Percentiles rank a stretch among this genome's conserved stretches.
Conservation (phyloP, 1,284 basidiomycete species). For the Leccinum pachyderme region DNA sequence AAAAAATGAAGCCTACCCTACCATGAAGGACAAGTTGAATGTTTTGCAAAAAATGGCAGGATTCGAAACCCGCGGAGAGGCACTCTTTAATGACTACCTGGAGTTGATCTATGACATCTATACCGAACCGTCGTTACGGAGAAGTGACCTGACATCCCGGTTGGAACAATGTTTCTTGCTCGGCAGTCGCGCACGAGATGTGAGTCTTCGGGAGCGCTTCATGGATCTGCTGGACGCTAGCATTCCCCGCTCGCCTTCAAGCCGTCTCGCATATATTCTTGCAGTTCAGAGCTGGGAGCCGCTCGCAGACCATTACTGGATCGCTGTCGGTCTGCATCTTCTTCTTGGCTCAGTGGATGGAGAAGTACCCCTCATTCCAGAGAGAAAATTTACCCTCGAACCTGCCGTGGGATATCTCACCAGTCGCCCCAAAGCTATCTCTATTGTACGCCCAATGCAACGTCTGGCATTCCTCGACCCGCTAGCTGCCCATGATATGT, state of each 20-base stretch:
- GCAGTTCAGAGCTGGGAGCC: constrained; percentile 97
- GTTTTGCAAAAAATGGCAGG: constrained; percentile 89
- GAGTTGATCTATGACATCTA: constrained; percentile 95
- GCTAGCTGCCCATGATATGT: constrained; percentile 77
- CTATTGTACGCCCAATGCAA: constrained; percentile 76
- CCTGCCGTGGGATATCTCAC: constrained; percentile 36
- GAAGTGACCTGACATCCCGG: constrained; percentile 92
- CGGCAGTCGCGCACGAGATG: constrained; percentile 86
- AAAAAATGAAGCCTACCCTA: constrained; percentile 81
- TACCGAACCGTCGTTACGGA: constrained; percentile 79
- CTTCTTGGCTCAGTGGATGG: constrained; percentile 82
- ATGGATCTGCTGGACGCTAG: constrained; percentile 90
- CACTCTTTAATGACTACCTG: constrained; percentile 82
- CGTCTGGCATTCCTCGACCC: constrained; percentile 83
- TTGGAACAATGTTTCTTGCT: constrained; percentile 94
- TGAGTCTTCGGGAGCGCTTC: constrained; percentile 81
- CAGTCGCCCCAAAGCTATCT: constrained; percentile 51
- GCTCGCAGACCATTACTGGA: constrained; percentile 93
- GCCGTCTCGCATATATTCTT: constrained; percentile 87
- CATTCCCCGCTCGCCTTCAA: constrained; percentile 80
- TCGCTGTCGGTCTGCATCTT: constrained; percentile 88
- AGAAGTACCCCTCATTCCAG: constrained; percentile 47
- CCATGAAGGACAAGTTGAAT: constrained; percentile 94
- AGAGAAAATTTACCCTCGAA: constrained; percentile 33
- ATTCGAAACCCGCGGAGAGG: constrained; percentile 79